phyloP scores from a whole-genome alignment of 164 flowering plant species.

The Akebia trifoliata region DNA sequence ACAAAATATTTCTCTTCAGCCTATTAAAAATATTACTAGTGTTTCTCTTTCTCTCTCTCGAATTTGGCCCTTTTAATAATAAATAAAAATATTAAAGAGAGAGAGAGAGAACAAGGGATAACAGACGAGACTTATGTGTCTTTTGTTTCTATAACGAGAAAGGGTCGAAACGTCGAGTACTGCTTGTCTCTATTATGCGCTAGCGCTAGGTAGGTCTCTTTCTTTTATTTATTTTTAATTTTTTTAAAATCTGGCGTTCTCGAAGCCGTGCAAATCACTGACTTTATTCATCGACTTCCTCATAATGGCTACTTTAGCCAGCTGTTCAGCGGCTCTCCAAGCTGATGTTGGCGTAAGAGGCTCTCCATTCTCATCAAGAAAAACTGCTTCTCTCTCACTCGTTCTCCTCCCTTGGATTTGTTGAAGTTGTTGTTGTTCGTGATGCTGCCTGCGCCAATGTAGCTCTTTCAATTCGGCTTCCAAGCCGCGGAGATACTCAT shows the following conservation, averaged over 20 bases:
- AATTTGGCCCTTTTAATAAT: not conserved
- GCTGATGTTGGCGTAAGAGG: constrained; percentile 93
- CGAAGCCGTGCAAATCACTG: constrained; percentile 95
- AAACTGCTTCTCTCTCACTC: constrained; percentile 7
- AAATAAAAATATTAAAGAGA: constrained; percentile 5
- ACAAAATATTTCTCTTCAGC: not conserved
- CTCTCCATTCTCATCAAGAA: constrained; percentile 62
- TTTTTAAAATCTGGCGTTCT: constrained; percentile 73
- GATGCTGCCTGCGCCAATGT: constrained; percentile 42
- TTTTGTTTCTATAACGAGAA: constrained; percentile 7
- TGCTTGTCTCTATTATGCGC: constrained; percentile 22
- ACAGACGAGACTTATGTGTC: not conserved
- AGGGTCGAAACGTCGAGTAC: constrained; percentile 24
- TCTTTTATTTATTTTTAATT: constrained; percentile 2
- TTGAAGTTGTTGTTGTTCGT: constrained; percentile 21
- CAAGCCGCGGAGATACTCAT: constrained; percentile 42
- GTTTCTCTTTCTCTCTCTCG: not conserved
- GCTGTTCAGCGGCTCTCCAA: constrained; percentile 91
- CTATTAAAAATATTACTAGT: not conserved
- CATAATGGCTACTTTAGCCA: constrained; percentile 78
- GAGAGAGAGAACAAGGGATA: constrained; percentile 8
- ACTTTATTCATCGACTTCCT: constrained; percentile 71
- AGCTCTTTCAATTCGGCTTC: constrained; percentile 72
- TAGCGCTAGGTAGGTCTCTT: not conserved
- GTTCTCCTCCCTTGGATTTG: constrained; percentile 32